A percentile compares a stretch with the other conserved stretches of the same genome.
Evolutionary conservation across 495 filamentous ascomycete genomes (phyloP).

Genomic region (Friedmanniomyces simplex): DNA sequence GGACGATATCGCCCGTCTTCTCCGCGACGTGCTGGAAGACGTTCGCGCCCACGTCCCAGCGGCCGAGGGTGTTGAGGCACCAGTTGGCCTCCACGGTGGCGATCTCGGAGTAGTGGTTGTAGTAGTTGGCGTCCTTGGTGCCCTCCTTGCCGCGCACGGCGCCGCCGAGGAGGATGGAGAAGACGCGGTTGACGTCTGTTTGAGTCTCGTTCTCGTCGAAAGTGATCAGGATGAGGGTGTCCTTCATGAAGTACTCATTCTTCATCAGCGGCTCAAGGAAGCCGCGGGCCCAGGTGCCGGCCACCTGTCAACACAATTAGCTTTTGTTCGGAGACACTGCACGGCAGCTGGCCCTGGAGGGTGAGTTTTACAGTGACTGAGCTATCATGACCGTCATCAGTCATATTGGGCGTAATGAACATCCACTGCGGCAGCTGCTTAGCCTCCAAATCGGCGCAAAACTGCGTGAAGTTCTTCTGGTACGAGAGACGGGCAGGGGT

Average conservation of each 20-base stretch:
- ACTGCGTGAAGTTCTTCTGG: conserved; percentile 29
- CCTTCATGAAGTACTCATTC: conserved; percentile 34
- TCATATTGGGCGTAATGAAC: conserved; percentile 33
- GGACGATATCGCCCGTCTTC: conserved; percentile 22
- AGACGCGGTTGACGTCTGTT: conserved; percentile 30
- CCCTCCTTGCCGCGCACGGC: conserved; percentile 21
- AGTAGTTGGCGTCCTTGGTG: conserved; percentile 26
- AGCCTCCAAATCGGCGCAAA: conserved; percentile 22
- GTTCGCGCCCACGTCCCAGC: conserved; percentile 33
- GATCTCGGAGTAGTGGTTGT: conserved; percentile 32
- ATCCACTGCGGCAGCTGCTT: conserved; percentile 28
- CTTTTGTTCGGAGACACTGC: too few relatives aligned
- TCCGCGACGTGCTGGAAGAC: conserved; percentile 28
- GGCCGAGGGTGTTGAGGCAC: conserved; percentile 25
- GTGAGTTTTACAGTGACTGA: conserved; percentile 25
- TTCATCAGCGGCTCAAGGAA: conserved; percentile 31
- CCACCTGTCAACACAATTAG: not conserved
- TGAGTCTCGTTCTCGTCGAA: conserved; percentile 37
- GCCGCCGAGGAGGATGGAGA: conserved; percentile 28
- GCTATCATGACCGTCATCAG: conserved; percentile 29
- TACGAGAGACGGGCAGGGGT: conserved; percentile 20
- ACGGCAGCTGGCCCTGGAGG: too few relatives aligned
- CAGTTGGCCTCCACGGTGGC: conserved; percentile 30
- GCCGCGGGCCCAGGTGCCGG: conserved; percentile 23
- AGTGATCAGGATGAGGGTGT: conserved; percentile 37